These are phyloP conservation scores for Apocynum venetum DNA, from an alignment of 257 asterid species.

Conservation along the genomic window DNA sequence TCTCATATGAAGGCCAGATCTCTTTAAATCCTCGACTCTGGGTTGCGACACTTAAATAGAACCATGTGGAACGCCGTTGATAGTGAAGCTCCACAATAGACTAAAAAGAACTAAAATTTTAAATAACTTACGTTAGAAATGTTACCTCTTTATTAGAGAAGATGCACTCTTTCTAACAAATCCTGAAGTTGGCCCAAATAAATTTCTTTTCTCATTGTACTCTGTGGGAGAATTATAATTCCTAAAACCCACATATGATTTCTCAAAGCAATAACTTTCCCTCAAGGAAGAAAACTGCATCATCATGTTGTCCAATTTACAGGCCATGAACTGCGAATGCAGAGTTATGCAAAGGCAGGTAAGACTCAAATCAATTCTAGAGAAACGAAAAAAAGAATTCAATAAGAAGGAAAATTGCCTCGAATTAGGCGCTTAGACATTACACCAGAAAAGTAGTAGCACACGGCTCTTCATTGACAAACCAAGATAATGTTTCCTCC, in stretches of 20 bases:
- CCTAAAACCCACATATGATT: slow-evolving; percentile 24
- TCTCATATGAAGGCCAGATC: not conserved
- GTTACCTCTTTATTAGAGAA: slow-evolving; percentile 46
- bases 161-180: slow-evolving; percentile 22
- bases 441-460: not conserved
- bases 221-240: slow-evolving; percentile 28
- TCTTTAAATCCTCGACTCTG: not conserved
- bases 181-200: slow-evolving; percentile 31
- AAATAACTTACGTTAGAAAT: slow-evolving; percentile 7
- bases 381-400: not conserved
- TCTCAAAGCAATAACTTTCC: slow-evolving; percentile 32
- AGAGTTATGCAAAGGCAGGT: slow-evolving; percentile 2
- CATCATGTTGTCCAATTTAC: slow-evolving; percentile 34
- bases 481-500: slow-evolving; percentile 1
- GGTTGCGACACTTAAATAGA: not conserved
- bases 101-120: not conserved
- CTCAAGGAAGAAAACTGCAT: slow-evolving; percentile 33
- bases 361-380: not conserved
- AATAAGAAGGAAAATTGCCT: not conserved
- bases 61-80: not conserved
- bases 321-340: slow-evolving; percentile 53
- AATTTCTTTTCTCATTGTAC: slow-evolving; percentile 20
- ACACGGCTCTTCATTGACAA: not conserved
- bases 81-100: not conserved
- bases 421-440: not conserved